Percentiles rank a stretch among this genome's conserved stretches.
Evolutionary conservation across 1,284 basidiomycete genomes (phyloP).

Genomic region (Apiotrichum akiyoshidainum): DNA sequence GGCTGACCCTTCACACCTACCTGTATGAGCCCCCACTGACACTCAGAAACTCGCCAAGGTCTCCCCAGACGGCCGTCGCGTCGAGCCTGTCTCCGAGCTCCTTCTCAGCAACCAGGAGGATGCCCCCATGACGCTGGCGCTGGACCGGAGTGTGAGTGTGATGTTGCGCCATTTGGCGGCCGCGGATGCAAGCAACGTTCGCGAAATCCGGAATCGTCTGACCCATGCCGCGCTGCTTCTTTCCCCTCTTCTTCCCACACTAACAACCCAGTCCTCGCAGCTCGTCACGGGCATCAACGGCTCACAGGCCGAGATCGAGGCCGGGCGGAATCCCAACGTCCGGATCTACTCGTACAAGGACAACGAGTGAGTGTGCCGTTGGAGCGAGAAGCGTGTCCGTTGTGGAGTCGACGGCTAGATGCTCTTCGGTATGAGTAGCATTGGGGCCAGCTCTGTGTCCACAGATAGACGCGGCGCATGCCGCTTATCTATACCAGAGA

Average conservation of each 20-base stretch:
- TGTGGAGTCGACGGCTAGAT: too few relatives aligned
- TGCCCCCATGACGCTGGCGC: slow-evolving; percentile 87
- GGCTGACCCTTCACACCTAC: too few relatives aligned
- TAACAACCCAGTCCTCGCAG: slow-evolving; percentile 24
- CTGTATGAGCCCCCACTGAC: neutral
- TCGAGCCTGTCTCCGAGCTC: slow-evolving; percentile 65
- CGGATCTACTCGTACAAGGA: slow-evolving; percentile 64
- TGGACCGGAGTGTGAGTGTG: slow-evolving; percentile 59
- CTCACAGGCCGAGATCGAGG: slow-evolving; percentile 59
- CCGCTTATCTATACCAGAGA: too few relatives aligned
- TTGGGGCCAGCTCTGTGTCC: too few relatives aligned
- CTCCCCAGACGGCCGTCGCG: slow-evolving; percentile 56
- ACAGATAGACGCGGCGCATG: too few relatives aligned
- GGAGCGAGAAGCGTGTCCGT: too few relatives aligned
- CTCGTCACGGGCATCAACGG: slow-evolving; percentile 84
- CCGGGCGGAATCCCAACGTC: slow-evolving; percentile 75
- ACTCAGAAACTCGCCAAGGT: slow-evolving; percentile 60
- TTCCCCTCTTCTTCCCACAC: neutral
- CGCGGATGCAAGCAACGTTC: too few relatives aligned
- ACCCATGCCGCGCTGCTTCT: neutral
- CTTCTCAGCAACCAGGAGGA: slow-evolving; percentile 77
- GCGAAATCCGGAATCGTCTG: neutral
- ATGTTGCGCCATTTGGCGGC: neutral
- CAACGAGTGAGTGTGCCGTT: slow-evolving; percentile 53
- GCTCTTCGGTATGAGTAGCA: too few relatives aligned